phyloP scores from a whole-genome alignment of 1,284 basidiomycete genomes.

The Kwoniella shivajii region DNA sequence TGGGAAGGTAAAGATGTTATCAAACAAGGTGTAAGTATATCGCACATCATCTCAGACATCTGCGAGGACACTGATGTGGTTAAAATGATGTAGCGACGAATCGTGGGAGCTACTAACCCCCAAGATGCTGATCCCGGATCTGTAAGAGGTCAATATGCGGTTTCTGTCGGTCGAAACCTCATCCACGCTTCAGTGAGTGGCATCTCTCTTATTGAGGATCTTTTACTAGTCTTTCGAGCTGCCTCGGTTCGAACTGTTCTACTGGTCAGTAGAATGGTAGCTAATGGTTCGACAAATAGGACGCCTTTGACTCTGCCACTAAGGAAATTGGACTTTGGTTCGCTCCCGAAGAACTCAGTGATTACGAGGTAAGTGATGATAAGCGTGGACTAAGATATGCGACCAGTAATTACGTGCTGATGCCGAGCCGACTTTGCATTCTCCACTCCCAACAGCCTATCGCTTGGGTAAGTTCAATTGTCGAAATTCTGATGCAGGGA shows the following conservation, averaged over 20 bases:
- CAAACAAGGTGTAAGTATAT: slow-evolving; percentile 44
- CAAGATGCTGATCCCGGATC: slow-evolving; percentile 46
- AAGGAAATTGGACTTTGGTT: slow-evolving; percentile 59
- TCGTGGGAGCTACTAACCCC: slow-evolving; percentile 53
- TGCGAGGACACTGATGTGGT: neutral
- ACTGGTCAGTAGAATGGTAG: too few relatives aligned
- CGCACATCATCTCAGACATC: neutral
- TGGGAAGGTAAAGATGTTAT: slow-evolving; percentile 52
- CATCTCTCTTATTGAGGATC: neutral
- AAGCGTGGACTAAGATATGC: neutral
- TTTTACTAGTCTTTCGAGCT: neutral
- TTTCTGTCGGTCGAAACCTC: slow-evolving; percentile 54
- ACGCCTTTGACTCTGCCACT: slow-evolving; percentile 57
- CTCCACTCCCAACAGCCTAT: slow-evolving; percentile 33
- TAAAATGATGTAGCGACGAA: slow-evolving; percentile 35
- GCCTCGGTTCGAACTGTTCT: neutral
- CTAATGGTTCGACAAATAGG: slow-evolving; percentile 31
- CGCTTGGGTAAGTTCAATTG: slow-evolving; percentile 37
- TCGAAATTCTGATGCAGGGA: neutral
- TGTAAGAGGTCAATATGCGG: slow-evolving; percentile 51
- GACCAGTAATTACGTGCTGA: neutral
- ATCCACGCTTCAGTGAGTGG: slow-evolving; percentile 53
- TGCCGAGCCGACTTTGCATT: neutral
- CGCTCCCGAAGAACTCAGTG: slow-evolving; percentile 53
- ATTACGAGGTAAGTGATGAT: slow-evolving; percentile 43